Conservation (phyloP, 2,329 filamentous ascomycete genomes). For the Aspergillus fumigatiaffinis region DNA sequence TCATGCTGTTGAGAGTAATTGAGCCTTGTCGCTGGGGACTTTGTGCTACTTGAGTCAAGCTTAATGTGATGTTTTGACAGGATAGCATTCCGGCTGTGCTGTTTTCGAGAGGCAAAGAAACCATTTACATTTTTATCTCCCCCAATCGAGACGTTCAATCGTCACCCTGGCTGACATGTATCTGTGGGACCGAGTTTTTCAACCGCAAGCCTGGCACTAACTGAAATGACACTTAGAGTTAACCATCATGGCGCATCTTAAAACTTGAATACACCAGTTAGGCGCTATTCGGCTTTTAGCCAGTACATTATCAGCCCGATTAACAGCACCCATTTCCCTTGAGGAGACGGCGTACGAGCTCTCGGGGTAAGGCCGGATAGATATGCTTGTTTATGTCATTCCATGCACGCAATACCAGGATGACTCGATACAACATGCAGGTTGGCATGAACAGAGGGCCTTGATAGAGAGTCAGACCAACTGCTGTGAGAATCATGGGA, state of each 20-base stretch:
- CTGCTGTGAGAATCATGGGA: neutral
- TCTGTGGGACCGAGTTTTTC: neutral
- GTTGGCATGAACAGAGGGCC: slow-evolving; percentile 1
- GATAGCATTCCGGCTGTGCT: neutral
- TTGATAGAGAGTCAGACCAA: neutral
- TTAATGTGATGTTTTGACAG: neutral
- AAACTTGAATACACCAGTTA: neutral
- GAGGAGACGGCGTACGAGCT: neutral
- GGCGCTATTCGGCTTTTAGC: neutral
- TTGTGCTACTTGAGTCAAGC: neutral
- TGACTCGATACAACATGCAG: slow-evolving; percentile 1
- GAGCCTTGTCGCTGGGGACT: neutral
- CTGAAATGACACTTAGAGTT: neutral
- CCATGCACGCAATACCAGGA: slow-evolving; percentile 17
- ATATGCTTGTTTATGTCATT: slow-evolving; percentile 10
- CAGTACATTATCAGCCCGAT: neutral
- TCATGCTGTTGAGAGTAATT: neutral
- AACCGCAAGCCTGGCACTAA: neutral
- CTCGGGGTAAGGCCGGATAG: neutral
- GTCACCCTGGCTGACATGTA: neutral
- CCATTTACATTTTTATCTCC: neutral
- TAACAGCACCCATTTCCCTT: neutral
- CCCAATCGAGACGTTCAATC: neutral
- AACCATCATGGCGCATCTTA: neutral
- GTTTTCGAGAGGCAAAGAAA: neutral